Percentiles rank a stretch among this genome's conserved stretches.
phyloP scores from a whole-genome alignment of 805 yeast species.

The Metschnikowia cerradonensis region DNA sequence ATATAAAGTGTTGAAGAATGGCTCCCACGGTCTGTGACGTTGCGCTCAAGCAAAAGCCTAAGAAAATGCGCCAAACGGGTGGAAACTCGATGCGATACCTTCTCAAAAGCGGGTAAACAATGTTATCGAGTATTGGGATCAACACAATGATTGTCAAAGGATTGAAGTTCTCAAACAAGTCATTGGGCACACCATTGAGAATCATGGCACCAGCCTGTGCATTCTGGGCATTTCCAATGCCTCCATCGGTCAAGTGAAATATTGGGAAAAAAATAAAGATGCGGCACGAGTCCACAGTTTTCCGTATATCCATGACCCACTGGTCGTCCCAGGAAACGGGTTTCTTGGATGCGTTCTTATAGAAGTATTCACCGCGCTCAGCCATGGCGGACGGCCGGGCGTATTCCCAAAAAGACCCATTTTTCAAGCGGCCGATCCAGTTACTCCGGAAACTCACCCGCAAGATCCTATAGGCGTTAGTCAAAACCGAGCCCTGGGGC shows the following conservation, averaged over 20 bases:
- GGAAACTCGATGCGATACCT: constrained; percentile 24
- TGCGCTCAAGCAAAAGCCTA: constrained; percentile 48
- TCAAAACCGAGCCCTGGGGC: constrained; percentile 47
- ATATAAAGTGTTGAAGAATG: constrained; percentile 45
- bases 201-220: constrained; percentile 55
- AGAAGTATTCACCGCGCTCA: constrained; percentile 38
- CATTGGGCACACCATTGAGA: constrained; percentile 52
- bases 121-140: constrained; percentile 47
- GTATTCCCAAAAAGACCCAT: constrained; percentile 45
- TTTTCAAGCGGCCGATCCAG: constrained; percentile 38
- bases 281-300: constrained; percentile 42
- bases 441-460: constrained; percentile 40
- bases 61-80: constrained; percentile 42
- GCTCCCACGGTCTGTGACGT: constrained; percentile 48
- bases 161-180: constrained; percentile 51
- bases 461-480: constrained; percentile 39
- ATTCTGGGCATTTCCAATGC: constrained; percentile 46
- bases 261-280: constrained; percentile 42
- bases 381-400: constrained; percentile 45
- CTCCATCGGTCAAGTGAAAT: constrained; percentile 42
- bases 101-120: constrained; percentile 46
- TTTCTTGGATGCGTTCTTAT: constrained; percentile 9
- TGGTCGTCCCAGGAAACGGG: constrained; percentile 40
- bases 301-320: constrained; percentile 44
- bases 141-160: constrained; percentile 50